Conservation (phyloP, 306 rosid genomes). For the Ochetophila trinervis region DNA sequence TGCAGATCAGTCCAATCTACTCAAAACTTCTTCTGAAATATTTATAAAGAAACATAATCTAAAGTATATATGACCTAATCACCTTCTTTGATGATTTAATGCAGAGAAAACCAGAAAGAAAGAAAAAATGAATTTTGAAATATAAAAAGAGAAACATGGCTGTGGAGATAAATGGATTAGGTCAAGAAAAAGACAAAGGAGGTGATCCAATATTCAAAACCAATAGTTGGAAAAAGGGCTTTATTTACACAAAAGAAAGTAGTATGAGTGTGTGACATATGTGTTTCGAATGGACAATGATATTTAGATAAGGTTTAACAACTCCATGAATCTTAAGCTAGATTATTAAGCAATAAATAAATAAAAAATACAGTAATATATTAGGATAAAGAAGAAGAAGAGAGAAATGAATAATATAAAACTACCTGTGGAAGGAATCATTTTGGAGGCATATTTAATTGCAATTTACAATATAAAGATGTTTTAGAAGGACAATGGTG, state of each 20-base stretch:
- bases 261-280: not conserved
- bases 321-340: slow-evolving; percentile 2
- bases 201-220: not conserved
- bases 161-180: slow-evolving; percentile 1
- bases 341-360: not conserved
- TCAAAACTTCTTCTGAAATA: too few relatives aligned
- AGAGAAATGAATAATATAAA: not conserved
- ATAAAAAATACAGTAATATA: not conserved
- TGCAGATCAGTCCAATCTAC: too few relatives aligned
- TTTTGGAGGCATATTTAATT: not conserved
- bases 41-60: not conserved
- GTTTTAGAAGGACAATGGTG: not conserved
- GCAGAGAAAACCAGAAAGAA: not conserved
- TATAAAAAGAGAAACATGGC: not conserved
- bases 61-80: not conserved
- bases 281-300: not conserved
- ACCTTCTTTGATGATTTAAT: not conserved
- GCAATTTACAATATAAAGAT: not conserved
- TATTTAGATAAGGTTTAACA: slow-evolving; percentile 2
- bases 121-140: not conserved
- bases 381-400: not conserved
- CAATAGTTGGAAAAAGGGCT: not conserved
- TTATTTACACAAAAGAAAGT: not conserved
- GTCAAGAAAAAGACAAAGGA: slow-evolving; percentile 4
- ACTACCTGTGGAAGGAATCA: not conserved